Evolutionary conservation across 2,329 filamentous ascomycete genomes (phyloP).

Genomic region (Aspergillus cejpii): DNA sequence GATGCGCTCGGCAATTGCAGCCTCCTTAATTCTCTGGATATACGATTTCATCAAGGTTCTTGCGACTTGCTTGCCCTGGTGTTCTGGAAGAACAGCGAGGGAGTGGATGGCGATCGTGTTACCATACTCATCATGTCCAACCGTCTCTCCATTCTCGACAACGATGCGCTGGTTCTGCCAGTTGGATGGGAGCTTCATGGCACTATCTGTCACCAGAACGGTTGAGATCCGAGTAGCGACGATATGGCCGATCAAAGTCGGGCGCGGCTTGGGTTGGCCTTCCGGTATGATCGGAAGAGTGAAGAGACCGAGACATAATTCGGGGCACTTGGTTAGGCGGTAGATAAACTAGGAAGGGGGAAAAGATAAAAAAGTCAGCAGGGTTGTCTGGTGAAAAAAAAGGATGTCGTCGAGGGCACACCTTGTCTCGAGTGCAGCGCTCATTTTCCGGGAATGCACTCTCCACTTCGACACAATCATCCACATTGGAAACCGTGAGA

Average conservation of each 20-base stretch:
- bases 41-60: slow-evolving; percentile 68
- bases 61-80: slow-evolving; percentile 68
- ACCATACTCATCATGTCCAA: slow-evolving; percentile 67
- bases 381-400: background rate
- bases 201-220: slow-evolving; percentile 60
- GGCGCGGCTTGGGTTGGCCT: slow-evolving; percentile 55
- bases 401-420: slow-evolving; percentile 28
- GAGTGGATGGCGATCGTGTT: slow-evolving; percentile 75
- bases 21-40: slow-evolving; percentile 65
- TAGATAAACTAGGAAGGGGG: slow-evolving; percentile 58
- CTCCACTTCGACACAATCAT: slow-evolving; percentile 53
- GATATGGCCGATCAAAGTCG: slow-evolving; percentile 66
- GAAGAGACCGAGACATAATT: slow-evolving; percentile 74
- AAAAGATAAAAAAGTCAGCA: slow-evolving; percentile 9
- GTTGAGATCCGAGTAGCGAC: slow-evolving; percentile 65
- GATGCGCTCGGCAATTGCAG: slow-evolving; percentile 63
- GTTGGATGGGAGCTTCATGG: slow-evolving; percentile 66
- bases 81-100: slow-evolving; percentile 67
- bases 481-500: slow-evolving; percentile 51
- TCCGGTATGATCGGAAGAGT: slow-evolving; percentile 50
- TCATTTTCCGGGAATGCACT: slow-evolving; percentile 54
- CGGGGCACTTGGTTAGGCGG: slow-evolving; percentile 65
- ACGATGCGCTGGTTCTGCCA: slow-evolving; percentile 50
- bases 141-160: slow-evolving; percentile 36
- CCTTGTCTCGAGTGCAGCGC: slow-evolving; percentile 55